Evolutionary conservation across 2,329 filamentous ascomycete species (phyloP), one percentile per base, ranked within the genome.

Genomic region (Fusarium sp.): DNA sequence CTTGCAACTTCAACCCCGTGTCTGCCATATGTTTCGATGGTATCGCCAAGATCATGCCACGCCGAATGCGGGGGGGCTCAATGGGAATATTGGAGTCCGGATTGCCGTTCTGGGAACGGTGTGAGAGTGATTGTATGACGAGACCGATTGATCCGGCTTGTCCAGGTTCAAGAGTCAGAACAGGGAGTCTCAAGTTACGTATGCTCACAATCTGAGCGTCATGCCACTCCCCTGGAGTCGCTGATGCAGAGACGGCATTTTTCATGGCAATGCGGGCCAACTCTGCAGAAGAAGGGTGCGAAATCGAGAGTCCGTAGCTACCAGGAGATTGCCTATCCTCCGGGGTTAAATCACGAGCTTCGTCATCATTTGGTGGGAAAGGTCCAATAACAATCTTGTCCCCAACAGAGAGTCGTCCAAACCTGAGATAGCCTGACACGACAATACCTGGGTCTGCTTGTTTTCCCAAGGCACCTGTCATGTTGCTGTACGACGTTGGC

Each of bases 121-220:
- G 66, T 8, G 36, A 53, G 36, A 50, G 76, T 4, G 82, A 76
- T 38, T 88, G 85, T n/a, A 92, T 87, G 6, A 92, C 87, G 57
- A 98, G 85, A 0, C 95, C 96, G 61, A 99, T 89, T 0, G 95
- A 98, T 2, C 96, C 96, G 11, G 96, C 95, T 82, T 99, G 96
- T 15, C 94, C 94, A 22, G 91, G 88, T 57, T 91, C 88, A 13
- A 98, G 87, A 1, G 88, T 90, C 53, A 90, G 90, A 1, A 98
- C 95, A 0, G 96, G 94, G 7, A 98, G 86, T 10, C 96, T 90
- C 14, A 99, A 86, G 76, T 98, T 97, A 28, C 96, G 92, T 48
- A 98, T 91, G 76, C 95, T 98, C 50, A 94, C 91, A 60, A 98
- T 90, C 48, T 89, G 91, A 11, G 96, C 94, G 30, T 87, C 87